Conservation (phyloP, 2,329 filamentous ascomycete genomes). For the Hypoxylon sp. region DNA sequence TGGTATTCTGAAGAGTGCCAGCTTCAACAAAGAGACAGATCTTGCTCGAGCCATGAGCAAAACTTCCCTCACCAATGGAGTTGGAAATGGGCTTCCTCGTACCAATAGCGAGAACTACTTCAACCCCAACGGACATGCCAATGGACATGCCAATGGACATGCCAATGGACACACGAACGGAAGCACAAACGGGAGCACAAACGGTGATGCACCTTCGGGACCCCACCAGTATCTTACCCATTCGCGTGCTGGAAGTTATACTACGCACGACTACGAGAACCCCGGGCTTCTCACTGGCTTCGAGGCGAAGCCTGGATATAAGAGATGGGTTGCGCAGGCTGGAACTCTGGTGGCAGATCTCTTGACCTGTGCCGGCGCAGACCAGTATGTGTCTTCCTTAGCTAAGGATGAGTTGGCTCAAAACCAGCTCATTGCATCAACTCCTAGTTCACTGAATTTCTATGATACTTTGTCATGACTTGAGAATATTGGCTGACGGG, state of each 20-base stretch:
- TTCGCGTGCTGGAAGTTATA: conserved; percentile 59
- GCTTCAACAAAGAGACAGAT: conserved; percentile 73
- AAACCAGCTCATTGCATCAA: no score
- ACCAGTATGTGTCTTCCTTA: conserved; percentile 71
- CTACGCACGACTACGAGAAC: conserved; percentile 72
- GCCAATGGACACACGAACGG: conserved; percentile 1
- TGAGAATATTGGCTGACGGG: conserved; percentile 37
- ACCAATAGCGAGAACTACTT: conserved; percentile 42
- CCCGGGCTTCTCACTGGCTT: conserved; percentile 64
- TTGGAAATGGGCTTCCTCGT: conserved; percentile 48
- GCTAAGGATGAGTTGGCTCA: conserved; percentile 19
- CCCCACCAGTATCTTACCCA: conserved; percentile 49
- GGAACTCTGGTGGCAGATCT: conserved; percentile 94
- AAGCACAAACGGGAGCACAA: conserved; percentile 27
- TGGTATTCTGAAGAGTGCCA: conserved; percentile 71
- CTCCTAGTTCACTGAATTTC: no score
- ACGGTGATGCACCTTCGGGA: conserved; percentile 47
- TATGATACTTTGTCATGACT: no score
- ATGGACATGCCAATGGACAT: conserved; percentile 6
- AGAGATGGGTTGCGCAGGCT: conserved; percentile 98
- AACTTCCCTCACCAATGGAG: conserved; percentile 64
- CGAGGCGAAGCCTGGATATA: conserved; percentile 90
- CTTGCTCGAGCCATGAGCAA: conserved; percentile 79
- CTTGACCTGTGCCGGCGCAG: conserved; percentile 91
- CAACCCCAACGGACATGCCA: conserved; percentile 33